A percentile compares a stretch with the other conserved stretches of the same genome.
phyloP scores from a whole-genome alignment of 2,329 filamentous ascomycete species.

The Mycocentrospora acerina region DNA sequence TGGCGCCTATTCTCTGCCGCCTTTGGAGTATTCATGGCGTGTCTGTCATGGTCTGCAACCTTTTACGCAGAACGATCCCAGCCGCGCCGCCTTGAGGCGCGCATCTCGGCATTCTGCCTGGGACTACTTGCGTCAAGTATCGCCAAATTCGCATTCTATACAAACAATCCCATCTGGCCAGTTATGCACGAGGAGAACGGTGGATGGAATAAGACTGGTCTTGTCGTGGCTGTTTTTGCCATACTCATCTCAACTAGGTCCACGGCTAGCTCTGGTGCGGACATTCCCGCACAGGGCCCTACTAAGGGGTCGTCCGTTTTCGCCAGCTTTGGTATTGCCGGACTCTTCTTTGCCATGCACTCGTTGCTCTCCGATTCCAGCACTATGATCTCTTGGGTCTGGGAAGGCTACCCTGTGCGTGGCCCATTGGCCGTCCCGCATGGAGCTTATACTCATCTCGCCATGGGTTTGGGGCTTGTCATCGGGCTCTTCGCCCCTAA shows the following conservation, averaged over 20 bases:
- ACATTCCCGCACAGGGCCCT: constrained; percentile 54
- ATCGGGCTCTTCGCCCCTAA: constrained; percentile 73
- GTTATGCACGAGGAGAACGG: constrained; percentile 88
- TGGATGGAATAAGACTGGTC: constrained; percentile 84
- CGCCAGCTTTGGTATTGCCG: constrained; percentile 76
- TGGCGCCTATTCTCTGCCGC: constrained; percentile 78
- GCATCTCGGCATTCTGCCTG: constrained; percentile 75
- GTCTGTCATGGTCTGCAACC: constrained; percentile 80
- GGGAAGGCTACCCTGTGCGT: constrained; percentile 91
- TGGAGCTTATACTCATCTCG: constrained; percentile 79
- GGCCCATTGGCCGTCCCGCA: constrained; percentile 89
- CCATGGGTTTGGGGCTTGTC: constrained; percentile 81
- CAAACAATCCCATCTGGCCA: constrained; percentile 97
- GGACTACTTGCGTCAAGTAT: constrained; percentile 84
- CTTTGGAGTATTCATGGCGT: constrained; percentile 77
- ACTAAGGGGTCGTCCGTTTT: constrained; percentile 69
- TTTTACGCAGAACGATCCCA: constrained; percentile 77
- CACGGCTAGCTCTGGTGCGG: constrained; percentile 49
- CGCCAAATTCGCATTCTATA: constrained; percentile 88
- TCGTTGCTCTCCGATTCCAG: constrained; percentile 94
- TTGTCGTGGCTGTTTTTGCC: constrained; percentile 74
- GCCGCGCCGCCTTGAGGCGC: constrained; percentile 74
- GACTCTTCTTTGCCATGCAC: constrained; percentile 85
- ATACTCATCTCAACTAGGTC: constrained; percentile 73
- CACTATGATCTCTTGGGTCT: constrained; percentile 98